These are phyloP conservation scores for Medakamo hakoo DNA, from an alignment of 139 green algal genomes.

Conservation along the genomic window DNA sequence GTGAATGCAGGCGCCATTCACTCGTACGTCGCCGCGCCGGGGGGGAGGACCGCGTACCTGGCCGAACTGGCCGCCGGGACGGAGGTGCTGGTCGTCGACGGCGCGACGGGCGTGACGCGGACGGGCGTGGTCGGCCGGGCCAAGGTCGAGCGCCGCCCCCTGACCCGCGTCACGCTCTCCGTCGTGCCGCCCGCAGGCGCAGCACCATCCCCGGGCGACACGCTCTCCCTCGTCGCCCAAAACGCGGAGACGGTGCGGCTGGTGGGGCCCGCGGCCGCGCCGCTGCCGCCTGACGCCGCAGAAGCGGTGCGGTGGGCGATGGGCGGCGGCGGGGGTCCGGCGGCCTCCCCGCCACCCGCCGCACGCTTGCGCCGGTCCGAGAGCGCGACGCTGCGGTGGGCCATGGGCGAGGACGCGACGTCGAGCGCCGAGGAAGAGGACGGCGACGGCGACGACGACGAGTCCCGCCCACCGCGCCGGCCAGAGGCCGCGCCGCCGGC, in stretches of 20 bases:
- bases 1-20: slow-evolving; percentile 87
- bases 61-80: slow-evolving; percentile 46
- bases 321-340: no score
- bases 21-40: slow-evolving; percentile 43
- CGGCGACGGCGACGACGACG: no score
- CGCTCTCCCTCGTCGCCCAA: slow-evolving; percentile 56
- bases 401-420: no score
- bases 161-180: slow-evolving; percentile 71
- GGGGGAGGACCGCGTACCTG: slow-evolving; percentile 64
- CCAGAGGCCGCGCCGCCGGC: no score
- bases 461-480: no score
- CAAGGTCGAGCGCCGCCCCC: slow-evolving; percentile 55
- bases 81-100: slow-evolving; percentile 49
- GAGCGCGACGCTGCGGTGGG: no score
- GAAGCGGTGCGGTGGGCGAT: neutral
- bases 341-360: neutral
- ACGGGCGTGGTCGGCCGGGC: slow-evolving; percentile 52
- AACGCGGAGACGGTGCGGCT: slow-evolving; percentile 87
- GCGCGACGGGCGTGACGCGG: slow-evolving; percentile 19
- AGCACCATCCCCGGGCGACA: neutral
- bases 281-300: neutral
- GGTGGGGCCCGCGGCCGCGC: slow-evolving; percentile 22
- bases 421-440: no score
- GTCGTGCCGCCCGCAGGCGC: no score
- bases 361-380: no score